Evolutionary conservation across 1,284 basidiomycete species (phyloP).

Genomic region (Boletus chippewaensis): DNA sequence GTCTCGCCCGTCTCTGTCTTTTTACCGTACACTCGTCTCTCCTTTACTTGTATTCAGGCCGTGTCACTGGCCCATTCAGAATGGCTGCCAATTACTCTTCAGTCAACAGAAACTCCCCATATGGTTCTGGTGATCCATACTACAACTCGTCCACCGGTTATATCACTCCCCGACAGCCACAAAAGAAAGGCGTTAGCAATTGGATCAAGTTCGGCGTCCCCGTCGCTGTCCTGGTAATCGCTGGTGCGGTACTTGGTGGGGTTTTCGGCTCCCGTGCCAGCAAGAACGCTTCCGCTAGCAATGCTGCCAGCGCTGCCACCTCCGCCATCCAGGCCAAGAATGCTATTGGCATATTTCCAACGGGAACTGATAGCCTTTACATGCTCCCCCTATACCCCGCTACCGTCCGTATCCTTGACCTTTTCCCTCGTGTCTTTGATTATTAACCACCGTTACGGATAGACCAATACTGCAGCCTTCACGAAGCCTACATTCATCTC

Average conservation of each 20-base stretch:
- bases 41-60: conserved; percentile 20
- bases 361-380: conserved; percentile 65
- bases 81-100: conserved; percentile 44
- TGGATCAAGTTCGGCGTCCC: conserved; percentile 57
- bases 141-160: conserved; percentile 63
- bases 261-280: conserved; percentile 52
- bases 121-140: conserved; percentile 55
- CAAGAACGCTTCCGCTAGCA: conserved; percentile 37
- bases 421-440: not conserved
- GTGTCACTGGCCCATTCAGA: conserved; percentile 11
- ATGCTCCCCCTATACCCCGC: conserved; percentile 86
- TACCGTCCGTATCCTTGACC: conserved; percentile 51
- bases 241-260: conserved; percentile 62
- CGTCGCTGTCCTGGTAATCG: conserved; percentile 48
- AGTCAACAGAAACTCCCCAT: conserved; percentile 38
- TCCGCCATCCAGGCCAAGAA: conserved; percentile 57
- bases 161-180: conserved; percentile 40
- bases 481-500: conserved; percentile 65
- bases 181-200: conserved; percentile 38
- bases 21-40: conserved; percentile 21
- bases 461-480: conserved; percentile 81
- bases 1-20: conserved; percentile 4
- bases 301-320: conserved; percentile 32
- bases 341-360: conserved; percentile 60
- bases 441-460: not conserved